Conservation (phyloP, 768 basidiomycete genomes). For the Aureoboletus auriporus region DNA sequence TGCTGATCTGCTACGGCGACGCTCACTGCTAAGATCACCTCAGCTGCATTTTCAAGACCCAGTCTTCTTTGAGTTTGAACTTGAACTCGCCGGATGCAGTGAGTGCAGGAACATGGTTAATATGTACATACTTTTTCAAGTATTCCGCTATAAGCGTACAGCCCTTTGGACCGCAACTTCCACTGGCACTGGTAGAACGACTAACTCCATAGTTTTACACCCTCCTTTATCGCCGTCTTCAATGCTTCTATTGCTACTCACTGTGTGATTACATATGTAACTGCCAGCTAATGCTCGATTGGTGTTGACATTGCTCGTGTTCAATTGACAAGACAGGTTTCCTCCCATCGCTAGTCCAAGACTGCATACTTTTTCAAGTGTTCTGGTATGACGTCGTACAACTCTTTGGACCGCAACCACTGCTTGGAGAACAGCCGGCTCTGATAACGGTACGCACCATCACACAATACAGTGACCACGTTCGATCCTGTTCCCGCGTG, state of each 20-base stretch:
- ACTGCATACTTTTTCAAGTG: constrained; percentile 88
- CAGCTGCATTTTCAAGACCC: constrained; percentile 40
- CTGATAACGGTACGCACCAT: constrained; percentile 97
- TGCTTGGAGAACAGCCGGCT: constrained; percentile 91
- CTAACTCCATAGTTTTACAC: too few species aligned
- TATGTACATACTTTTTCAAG: constrained; percentile 84
- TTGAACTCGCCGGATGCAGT: constrained; percentile 46
- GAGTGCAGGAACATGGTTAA: constrained; percentile 34
- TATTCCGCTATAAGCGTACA: constrained; percentile 67
- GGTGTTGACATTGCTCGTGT: too few species aligned
- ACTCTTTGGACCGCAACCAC: constrained; percentile 82
- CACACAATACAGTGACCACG: constrained; percentile 86
- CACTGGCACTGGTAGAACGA: too few species aligned
- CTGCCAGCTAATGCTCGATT: too few species aligned
- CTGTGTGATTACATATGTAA: too few species aligned
- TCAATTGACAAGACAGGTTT: too few species aligned
- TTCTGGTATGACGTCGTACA: constrained; percentile 75
- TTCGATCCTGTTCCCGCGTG: constrained; percentile 55
- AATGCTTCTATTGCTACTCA: neutral
- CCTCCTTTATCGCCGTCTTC: too few species aligned
- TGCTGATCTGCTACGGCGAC: constrained; percentile 10
- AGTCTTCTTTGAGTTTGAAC: constrained; percentile 39
- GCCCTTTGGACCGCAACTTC: too few species aligned
- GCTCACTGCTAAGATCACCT: constrained; percentile 36
- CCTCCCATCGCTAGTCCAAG: constrained; percentile 47